Conservation (phyloP, 1,284 basidiomycete species). For the Thelephora terrestris region DNA sequence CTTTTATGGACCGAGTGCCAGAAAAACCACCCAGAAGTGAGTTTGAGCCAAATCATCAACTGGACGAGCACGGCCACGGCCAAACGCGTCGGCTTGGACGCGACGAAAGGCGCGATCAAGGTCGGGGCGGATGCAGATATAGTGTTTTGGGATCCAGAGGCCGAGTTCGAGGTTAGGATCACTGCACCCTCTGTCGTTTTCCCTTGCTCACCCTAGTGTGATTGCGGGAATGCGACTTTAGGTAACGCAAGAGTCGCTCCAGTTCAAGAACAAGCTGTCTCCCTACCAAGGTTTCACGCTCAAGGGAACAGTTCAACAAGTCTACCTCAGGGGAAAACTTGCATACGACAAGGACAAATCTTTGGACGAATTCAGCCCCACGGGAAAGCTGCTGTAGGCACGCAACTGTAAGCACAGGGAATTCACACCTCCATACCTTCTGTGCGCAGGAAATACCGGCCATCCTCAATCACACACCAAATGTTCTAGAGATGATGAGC, state of each 20-base stretch:
- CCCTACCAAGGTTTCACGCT: slow-evolving; percentile 75
- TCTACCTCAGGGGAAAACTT: slow-evolving; percentile 64
- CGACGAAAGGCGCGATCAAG: slow-evolving; percentile 60
- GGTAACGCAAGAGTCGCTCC: slow-evolving; percentile 64
- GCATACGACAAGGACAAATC: slow-evolving; percentile 42
- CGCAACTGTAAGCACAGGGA: slow-evolving; percentile 15
- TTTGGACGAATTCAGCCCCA: slow-evolving; percentile 25
- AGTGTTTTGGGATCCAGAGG: slow-evolving; percentile 72
- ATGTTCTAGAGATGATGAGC: no score
- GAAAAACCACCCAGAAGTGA: slow-evolving; percentile 37
- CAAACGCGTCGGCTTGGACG: slow-evolving; percentile 61
- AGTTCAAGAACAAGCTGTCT: slow-evolving; percentile 89
- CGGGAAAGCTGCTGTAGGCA: slow-evolving; percentile 23
- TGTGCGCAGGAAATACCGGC: no score
- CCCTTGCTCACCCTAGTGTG: neutral
- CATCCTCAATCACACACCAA: no score
- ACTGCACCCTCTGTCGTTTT: no score
- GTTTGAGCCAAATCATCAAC: slow-evolving; percentile 53
- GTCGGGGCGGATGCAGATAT: slow-evolving; percentile 79
- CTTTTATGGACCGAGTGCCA: slow-evolving; percentile 75
- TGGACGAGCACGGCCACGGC: slow-evolving; percentile 73
- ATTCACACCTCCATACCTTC: neutral
- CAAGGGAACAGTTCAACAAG: slow-evolving; percentile 62
- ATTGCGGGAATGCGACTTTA: slow-evolving; percentile 18
- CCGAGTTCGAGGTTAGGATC: slow-evolving; percentile 46